Conservation (phyloP, 2,329 filamentous ascomycete species). For the Talaromyces piceae region DNA sequence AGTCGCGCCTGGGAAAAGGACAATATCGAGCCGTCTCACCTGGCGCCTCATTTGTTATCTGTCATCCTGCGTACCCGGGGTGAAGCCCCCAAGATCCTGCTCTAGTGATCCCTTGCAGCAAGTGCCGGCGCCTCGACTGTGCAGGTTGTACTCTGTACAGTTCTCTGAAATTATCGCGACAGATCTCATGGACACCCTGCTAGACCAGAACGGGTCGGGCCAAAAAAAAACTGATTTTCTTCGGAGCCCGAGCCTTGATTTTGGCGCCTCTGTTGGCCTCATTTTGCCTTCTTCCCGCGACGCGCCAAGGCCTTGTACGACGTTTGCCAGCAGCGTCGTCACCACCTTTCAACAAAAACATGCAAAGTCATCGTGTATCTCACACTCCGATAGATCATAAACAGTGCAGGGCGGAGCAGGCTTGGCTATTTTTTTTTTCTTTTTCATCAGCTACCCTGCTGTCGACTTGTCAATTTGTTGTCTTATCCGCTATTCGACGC, state of each 20-base stretch:
- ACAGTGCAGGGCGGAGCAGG: background rate
- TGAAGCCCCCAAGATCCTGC: no score
- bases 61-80: no score
- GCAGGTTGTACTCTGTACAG: no score
- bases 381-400: no score
- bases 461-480: background rate
- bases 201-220: background rate
- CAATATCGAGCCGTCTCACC: no score
- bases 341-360: background rate
- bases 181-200: background rate
- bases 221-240: background rate
- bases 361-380: no score
- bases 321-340: slow-evolving; percentile 34
- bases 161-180: background rate
- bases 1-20: no score
- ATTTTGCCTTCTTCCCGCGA: slow-evolving; percentile 34
- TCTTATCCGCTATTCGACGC: background rate
- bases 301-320: slow-evolving; percentile 33
- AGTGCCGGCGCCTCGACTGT: no score
- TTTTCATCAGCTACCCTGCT: background rate
- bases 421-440: background rate
- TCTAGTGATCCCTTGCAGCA: background rate
- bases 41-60: no score
- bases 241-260: background rate
- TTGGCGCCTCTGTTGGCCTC: background rate